Evolutionary conservation across 768 basidiomycete genomes (phyloP).

Genomic region (Mycena belliarum): DNA sequence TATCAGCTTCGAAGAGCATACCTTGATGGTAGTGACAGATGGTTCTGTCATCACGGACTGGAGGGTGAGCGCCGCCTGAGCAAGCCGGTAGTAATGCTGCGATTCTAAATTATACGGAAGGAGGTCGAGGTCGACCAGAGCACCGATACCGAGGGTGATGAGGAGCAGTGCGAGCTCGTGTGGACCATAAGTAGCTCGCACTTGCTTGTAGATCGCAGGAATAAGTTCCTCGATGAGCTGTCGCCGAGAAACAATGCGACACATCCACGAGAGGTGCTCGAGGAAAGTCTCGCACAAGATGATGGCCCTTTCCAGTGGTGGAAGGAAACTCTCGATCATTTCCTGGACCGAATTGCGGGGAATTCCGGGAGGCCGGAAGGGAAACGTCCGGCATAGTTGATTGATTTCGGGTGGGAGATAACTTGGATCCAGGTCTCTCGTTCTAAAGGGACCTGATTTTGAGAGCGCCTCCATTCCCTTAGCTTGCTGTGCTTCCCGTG

Average conservation of each 20-base stretch:
- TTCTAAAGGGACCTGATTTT: slow-evolving; percentile 15
- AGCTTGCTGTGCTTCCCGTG: slow-evolving; percentile 22
- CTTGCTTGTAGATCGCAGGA: slow-evolving; percentile 45
- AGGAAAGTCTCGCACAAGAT: slow-evolving; percentile 47
- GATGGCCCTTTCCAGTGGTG: slow-evolving; percentile 42
- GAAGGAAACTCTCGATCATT: slow-evolving; percentile 48
- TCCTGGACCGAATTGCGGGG: slow-evolving; percentile 33
- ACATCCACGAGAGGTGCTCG: slow-evolving; percentile 53
- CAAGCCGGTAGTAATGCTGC: slow-evolving; percentile 51
- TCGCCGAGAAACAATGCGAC: slow-evolving; percentile 47
- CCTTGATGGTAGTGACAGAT: slow-evolving; percentile 50
- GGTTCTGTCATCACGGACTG: slow-evolving; percentile 45
- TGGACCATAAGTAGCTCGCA: slow-evolving; percentile 40
- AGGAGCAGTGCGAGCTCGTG: slow-evolving; percentile 53
- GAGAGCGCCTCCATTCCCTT: slow-evolving; percentile 26
- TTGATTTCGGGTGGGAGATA: slow-evolving; percentile 48
- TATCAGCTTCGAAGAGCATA: slow-evolving; percentile 6
- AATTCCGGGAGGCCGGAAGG: slow-evolving; percentile 43
- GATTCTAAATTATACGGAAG: slow-evolving; percentile 52
- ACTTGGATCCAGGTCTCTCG: slow-evolving; percentile 43
- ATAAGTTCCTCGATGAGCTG: slow-evolving; percentile 47
- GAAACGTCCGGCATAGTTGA: slow-evolving; percentile 44
- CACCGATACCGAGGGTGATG: slow-evolving; percentile 48
- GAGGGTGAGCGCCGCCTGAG: slow-evolving; percentile 47
- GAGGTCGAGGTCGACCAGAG: slow-evolving; percentile 46